Base-by-base conservation (phyloP, 2,329 filamentous ascomycete species). In the Exophiala spinifera region DNA sequence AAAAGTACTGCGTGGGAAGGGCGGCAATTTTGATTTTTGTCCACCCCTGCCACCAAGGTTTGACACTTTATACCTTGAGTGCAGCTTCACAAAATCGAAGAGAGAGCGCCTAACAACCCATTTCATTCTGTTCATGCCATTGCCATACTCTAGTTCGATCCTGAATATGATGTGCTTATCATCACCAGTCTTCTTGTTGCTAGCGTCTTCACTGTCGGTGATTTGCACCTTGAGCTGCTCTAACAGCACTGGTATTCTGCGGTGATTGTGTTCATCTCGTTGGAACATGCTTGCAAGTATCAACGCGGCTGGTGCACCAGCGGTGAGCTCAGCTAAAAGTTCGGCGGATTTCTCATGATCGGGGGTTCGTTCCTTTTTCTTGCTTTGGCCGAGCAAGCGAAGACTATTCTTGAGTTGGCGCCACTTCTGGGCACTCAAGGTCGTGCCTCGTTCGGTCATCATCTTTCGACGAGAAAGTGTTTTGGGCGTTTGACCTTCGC, bases 211-310 rank as follows among this genome's bases (percentile, higher is more conserved):
- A 65, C 90, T 95, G 65, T 96, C 89, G 7, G 85, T 87, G 55
- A 99, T 88, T 53, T 82, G 84, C 56, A 99, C 80, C 70, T 95
- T 96, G 55, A 99, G 79, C 74, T 99, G 94, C 70, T 99, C 94
- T 5, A 99, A 80, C 3, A 99, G 81, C 49, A 99, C 91, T 0
- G 94, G 94, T 53, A 99, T 96, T 55, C 91, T 85, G 73, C 89
- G 94, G 72, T 95, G 94, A 46, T 92, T 91, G 65, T 96, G 89
- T 71, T 99, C 94, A 64, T 99, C 94, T 53, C 94, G 83, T 73
- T 97, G 94, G 64, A 97, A 94, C 89, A 97, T 96, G 67, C 91
- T 96, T 6, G 94, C 94, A 49, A 99, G 76, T 72, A 99, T 95
- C 55, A 99, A 77, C 17, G 92, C 94, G 20, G 94, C 94, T 3